phyloP scores from a whole-genome alignment of 148 eudicot genomes.

The Vaccinium macrocarpon region DNA sequence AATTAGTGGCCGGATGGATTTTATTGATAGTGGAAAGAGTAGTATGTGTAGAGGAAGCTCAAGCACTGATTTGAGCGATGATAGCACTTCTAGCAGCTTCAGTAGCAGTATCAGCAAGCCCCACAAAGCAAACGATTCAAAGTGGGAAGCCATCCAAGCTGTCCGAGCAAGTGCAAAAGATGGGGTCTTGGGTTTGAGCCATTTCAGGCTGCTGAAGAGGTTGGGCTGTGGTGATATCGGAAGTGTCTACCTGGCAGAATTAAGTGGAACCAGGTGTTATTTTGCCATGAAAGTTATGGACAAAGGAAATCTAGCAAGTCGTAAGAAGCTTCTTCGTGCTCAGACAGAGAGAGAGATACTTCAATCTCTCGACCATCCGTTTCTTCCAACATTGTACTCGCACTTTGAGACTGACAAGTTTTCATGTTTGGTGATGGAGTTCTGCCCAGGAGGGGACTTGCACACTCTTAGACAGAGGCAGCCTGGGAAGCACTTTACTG shows the following conservation, averaged over 20 bases:
- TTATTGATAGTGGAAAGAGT: slow-evolving; percentile 60
- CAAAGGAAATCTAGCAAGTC: slow-evolving; percentile 58
- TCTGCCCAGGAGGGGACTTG: slow-evolving; percentile 72
- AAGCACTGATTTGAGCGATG: slow-evolving; percentile 66
- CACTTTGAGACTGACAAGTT: slow-evolving; percentile 76
- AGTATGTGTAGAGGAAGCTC: slow-evolving; percentile 64
- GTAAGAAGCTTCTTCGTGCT: slow-evolving; percentile 69
- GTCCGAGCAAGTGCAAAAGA: slow-evolving; percentile 45
- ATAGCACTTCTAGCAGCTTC: slow-evolving; percentile 73
- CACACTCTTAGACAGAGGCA: slow-evolving; percentile 75
- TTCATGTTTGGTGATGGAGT: slow-evolving; percentile 78
- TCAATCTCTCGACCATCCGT: slow-evolving; percentile 62
- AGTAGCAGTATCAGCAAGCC: slow-evolving; percentile 63
- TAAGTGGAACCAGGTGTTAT: slow-evolving; percentile 58
- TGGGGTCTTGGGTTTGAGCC: slow-evolving; percentile 55
- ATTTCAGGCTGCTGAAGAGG: slow-evolving; percentile 60
- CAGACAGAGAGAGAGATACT: slow-evolving; percentile 70
- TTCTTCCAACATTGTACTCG: slow-evolving; percentile 61
- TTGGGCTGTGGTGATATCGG: slow-evolving; percentile 81
- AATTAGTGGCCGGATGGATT: slow-evolving; percentile 44
- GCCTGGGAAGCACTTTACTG: slow-evolving; percentile 65
- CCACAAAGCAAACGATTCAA: slow-evolving; percentile 59
- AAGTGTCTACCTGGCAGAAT: slow-evolving; percentile 64
- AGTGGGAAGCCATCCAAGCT: slow-evolving; percentile 72
- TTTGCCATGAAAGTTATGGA: slow-evolving; percentile 85